Evolutionary conservation across 768 basidiomycete species (phyloP), one percentile per base, ranked within the genome.

Genomic region (Amylocystis lapponica): DNA sequence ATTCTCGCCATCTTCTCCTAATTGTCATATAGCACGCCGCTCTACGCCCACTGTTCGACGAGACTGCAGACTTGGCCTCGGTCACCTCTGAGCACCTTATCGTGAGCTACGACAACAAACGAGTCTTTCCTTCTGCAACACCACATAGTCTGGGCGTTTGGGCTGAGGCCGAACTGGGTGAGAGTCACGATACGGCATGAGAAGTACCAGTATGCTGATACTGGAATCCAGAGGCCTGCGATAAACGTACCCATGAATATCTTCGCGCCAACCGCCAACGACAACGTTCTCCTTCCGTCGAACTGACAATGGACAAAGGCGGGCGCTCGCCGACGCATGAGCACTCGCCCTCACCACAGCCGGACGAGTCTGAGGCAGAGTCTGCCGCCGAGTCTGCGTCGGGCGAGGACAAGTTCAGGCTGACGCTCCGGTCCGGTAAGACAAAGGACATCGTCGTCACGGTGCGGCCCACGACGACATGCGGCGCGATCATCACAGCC

Each of bases 381-480:
- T 55, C 58, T 8, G 58, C 48, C 6, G 45, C 47, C 5, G 48
- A 48, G 17, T 43, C 40, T 34, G 53, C 40, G 20, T 22, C 30
- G 17, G 57, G 51, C 19, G 57, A 60, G 10, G 71, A 68, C 21
- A 70, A 36, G 56, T 75, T 89, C 65, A 84, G 79, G 49, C 68
- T 90, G 21, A 66, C 74, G 29, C 57, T 90, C 9, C 83, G 83
- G 14, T 84, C 85, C 2, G 63, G 61, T 16, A 71, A 68, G 10
- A 66, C 64, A 26, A 79, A 75, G 44, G 72, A 76, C 29, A 70
- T 89, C 36, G 69, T 72, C 1, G 67, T 91, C 25, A 81, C 72
- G 2, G 87, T 89, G 5, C 81, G 85, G 6, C 73, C 77, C 6
- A 83, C 81, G 16, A 86, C 87, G 16, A 87, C 75, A 42, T 88